Evolutionary conservation across 805 yeast genomes (phyloP), one percentile per base, ranked within the genome.

Genomic region (Lipomyces chichibuensis): DNA sequence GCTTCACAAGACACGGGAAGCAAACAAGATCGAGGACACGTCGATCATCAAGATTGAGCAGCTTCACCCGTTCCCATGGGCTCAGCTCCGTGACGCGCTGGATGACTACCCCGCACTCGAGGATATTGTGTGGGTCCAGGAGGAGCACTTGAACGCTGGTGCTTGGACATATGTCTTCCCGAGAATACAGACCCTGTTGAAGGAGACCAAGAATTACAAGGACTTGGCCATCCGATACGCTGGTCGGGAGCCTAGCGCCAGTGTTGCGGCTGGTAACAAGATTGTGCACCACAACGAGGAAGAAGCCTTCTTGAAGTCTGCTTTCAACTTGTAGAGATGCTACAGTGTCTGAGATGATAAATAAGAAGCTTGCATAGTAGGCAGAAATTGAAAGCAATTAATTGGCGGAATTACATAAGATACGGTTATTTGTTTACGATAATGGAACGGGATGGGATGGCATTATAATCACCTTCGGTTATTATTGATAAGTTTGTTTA

Each of bases 91-190:
- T 77, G 98, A 94, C 74, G 82, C 91, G 33, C 82, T 95, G 75
- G 83, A 90, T 81, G 78, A 87, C 59, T 95, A 89, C 84, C 92
- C 96, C 76, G 87, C 87, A 79, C 78, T 89, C 70, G 88, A 90
- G 79, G 99, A 95, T 79, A 82, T 95, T 73, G 96, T 93, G 59
- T 95, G 93, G 94, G 90, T 96, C 81, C 99, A 95, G 84, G 99
- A 95, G 83, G 99, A 95, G 85, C 98, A 98, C 75, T 84, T 95
- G 82, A 95, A 95, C 84, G 94, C 94, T 88, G 99, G 99, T 80
- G 83, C 91, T 57, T 92, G 89, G 90, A 77, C 89, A 29, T 92
- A 77, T 76, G 94, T 84, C 64, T 82, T 85, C 68, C 99, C 98
- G 79, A 90, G 99, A 83, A 80, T 95, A 64, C 81, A 83, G 68